Evolutionary conservation across 1,284 basidiomycete species (phyloP), one percentile per base, ranked within the genome.

Genomic region (Violaceomyces palustris): DNA sequence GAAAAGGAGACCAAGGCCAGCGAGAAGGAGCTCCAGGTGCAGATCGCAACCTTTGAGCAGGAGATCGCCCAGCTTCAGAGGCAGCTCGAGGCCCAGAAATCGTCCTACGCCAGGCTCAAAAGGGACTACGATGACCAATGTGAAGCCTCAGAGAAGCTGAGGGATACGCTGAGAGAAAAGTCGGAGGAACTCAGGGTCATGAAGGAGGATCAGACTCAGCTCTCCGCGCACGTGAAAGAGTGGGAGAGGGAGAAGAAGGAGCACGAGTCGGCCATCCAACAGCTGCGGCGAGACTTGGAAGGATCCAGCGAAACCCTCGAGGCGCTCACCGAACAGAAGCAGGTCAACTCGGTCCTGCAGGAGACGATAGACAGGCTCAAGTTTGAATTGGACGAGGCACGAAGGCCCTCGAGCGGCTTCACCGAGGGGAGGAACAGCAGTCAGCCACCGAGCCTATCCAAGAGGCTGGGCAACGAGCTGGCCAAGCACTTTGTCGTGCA

Each of bases 221-320:
- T 46, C 1, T 9, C 31, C 0, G 24, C 45, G 8, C 45, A 55
- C 33, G 50, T 46, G 35, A 50, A 56, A 15, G 47, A 57, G n/a
- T 42, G 40, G 4, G 58, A 52, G 17, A 39, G 38, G 1, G 75
- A 85, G 17, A 42, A 41, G 18, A n/a, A 31, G 10, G 8, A 10
- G 19, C 25, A 12, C 25, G 21, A 28, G 17, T 12, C 25, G n/a
- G 25, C 31, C 14, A 36, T 29, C 29, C 25, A 10, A 15, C 12
- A 25, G 24, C 38, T 48, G 10, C 23, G 39, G 35, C 29, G 39
- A 6, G 22, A 42, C 17, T 18, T 37, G n/a, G 23, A 27, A n/a
- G n/a, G n/a, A n/a, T n/a, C n/a, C n/a, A n/a, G n/a, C n/a, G n/a
- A n/a, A 10, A 6, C 12, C 4, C 38, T 50, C 29, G 29, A 30